Evolutionary conservation across 345 rosid genomes (phyloP).

Genomic region (Citrus mangshanensis): DNA sequence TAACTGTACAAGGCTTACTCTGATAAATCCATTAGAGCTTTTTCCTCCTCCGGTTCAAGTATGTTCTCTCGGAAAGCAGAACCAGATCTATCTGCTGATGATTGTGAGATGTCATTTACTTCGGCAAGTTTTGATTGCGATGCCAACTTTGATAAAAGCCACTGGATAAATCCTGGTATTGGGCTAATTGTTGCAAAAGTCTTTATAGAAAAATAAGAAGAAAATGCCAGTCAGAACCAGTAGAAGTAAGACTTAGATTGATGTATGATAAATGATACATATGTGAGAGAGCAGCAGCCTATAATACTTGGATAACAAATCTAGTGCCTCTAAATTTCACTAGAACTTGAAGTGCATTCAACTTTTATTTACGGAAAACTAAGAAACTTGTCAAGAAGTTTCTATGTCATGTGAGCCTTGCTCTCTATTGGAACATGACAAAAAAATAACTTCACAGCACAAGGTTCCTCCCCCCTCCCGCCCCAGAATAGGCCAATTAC

Average conservation of each 20-base stretch:
- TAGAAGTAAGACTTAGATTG: not conserved
- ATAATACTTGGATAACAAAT: not conserved
- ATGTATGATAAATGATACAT: not conserved
- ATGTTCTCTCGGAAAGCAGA: slow-evolving; percentile 66
- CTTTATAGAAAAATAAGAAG: slow-evolving; percentile 30
- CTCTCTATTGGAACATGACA: not conserved
- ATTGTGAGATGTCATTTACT: slow-evolving; percentile 27
- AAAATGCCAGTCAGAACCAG: slow-evolving; percentile 7
- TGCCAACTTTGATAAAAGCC: slow-evolving; percentile 83
- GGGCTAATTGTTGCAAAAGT: slow-evolving; percentile 93
- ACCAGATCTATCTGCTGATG: slow-evolving; percentile 37
- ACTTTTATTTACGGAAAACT: not conserved
- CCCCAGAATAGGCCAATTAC: not conserved
- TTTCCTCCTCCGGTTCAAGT: slow-evolving; percentile 84
- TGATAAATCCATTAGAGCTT: slow-evolving; percentile 51
- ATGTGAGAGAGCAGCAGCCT: not conserved
- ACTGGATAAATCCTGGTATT: slow-evolving; percentile 84
- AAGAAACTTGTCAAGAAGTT: too few species aligned
- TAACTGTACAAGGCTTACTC: slow-evolving; percentile 36
- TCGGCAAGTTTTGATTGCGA: slow-evolving; percentile 68
- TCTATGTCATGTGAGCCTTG: not conserved
- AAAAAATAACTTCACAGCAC: not conserved
- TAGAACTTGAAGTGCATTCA: not conserved
- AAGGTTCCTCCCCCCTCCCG: not conserved
- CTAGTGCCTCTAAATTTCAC: not conserved